Percentiles rank a stretch among this genome's conserved stretches.
These are phyloP conservation scores for Peronospora farinosa DNA, from an alignment of 352 stramenopile genomes.

Conservation along the genomic window DNA sequence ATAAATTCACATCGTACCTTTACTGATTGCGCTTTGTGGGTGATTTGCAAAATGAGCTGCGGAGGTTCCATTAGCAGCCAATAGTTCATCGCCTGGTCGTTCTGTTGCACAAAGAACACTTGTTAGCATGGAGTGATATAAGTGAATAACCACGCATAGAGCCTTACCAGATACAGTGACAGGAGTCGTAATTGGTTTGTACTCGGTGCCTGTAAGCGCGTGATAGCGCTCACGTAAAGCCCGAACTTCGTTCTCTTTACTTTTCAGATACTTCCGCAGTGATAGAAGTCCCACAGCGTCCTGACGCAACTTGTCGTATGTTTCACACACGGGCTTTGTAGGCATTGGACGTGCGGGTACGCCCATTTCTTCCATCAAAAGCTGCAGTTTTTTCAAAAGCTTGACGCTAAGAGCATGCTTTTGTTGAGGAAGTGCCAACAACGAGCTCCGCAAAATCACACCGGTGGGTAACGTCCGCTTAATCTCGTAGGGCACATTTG, in stretches of 20 bases:
- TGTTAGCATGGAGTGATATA: conserved; percentile 8
- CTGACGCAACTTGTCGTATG: conserved; percentile 54
- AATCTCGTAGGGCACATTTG: conserved; percentile 53
- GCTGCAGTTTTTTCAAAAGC: conserved; percentile 59
- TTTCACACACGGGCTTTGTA: conserved; percentile 55
- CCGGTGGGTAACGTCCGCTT: conserved; percentile 42
- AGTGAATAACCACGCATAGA: neutral
- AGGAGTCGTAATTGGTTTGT: conserved; percentile 38
- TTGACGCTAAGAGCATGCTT: conserved; percentile 55
- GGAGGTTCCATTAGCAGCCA: conserved; percentile 2
- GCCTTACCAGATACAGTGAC: conserved; percentile 33
- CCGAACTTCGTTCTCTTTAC: conserved; percentile 48
- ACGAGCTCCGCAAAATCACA: conserved; percentile 53
- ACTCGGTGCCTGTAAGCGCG: conserved; percentile 45
- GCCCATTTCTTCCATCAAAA: conserved; percentile 60
- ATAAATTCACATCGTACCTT: conserved; percentile 25
- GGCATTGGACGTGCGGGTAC: conserved; percentile 63
- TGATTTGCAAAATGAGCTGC: conserved; percentile 14
- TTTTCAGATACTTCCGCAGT: conserved; percentile 52
- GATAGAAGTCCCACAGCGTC: conserved; percentile 52
- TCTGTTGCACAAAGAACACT: conserved; percentile 14
- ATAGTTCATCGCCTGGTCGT: conserved; percentile 26
- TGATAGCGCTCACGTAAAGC: conserved; percentile 48
- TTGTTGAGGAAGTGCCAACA: conserved; percentile 42
- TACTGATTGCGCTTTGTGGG: conserved; percentile 24